Percentiles rank a stretch among this genome's conserved stretches.
Conservation (phyloP, 2,329 filamentous ascomycete genomes). For the Dactylonectria estremocensis region DNA sequence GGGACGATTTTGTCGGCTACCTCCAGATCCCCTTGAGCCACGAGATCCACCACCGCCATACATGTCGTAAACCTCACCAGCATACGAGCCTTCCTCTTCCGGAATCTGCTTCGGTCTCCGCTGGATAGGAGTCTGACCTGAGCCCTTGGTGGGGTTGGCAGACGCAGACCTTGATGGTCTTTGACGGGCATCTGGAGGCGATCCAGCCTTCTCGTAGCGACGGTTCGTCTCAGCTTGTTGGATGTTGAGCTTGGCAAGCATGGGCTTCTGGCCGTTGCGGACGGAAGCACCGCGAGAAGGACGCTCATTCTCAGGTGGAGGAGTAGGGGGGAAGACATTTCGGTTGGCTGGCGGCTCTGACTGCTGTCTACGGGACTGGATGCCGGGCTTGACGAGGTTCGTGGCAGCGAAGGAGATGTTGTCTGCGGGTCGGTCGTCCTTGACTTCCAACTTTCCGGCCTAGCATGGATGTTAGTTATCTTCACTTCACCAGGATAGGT, state of each 20-base stretch:
- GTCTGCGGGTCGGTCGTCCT: constrained; percentile 87
- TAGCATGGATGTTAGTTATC: constrained; percentile 46
- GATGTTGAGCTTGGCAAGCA: constrained; percentile 75
- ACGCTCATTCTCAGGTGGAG: constrained; percentile 90
- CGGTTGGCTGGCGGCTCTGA: constrained; percentile 86
- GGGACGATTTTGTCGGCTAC: constrained; percentile 59
- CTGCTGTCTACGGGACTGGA: constrained; percentile 86
- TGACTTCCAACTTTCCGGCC: constrained; percentile 68
- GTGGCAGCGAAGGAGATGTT: constrained; percentile 93
- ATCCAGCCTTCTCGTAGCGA: constrained; percentile 70
- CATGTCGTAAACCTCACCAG: constrained; percentile 80
- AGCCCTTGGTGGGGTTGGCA: constrained; percentile 61
- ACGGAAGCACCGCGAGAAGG: constrained; percentile 73
- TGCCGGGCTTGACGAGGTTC: constrained; percentile 90
- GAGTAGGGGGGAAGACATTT: constrained; percentile 96
- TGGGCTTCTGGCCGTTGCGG: constrained; percentile 70
- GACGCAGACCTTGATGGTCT: constrained; percentile 62
- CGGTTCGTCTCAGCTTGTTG: constrained; percentile 66
- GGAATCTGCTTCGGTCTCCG: constrained; percentile 51
- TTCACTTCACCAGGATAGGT: constrained; percentile 11
- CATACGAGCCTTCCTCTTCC: constrained; percentile 75
- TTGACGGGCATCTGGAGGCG: constrained; percentile 58
- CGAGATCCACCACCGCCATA: constrained; percentile 62
- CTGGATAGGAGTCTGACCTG: constrained; percentile 55
- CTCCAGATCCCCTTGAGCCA: constrained; percentile 47